Evolutionary conservation across 1,284 basidiomycete genomes (phyloP), one percentile per base, ranked within the genome.

Genomic region (Violaceomyces palustris): DNA sequence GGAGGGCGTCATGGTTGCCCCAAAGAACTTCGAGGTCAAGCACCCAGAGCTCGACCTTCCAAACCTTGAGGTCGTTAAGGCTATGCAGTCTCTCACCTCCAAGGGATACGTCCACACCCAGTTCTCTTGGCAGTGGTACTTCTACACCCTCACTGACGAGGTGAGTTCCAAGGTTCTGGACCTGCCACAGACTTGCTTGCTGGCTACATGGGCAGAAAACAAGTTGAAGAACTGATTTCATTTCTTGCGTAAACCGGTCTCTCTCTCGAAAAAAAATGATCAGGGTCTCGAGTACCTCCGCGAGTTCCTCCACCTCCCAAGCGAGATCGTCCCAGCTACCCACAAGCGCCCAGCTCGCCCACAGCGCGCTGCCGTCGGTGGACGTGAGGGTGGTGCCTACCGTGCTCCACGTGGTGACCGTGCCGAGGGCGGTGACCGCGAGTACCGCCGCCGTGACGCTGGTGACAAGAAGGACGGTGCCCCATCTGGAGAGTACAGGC

Each of bases 1-100:
- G 60, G 62, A 72, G 60, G 93, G 94, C 74, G 94, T 97, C 62
- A 80, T 97, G 75, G 93, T 98, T 75, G 93, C 93, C 73, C 92
- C 94, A 81, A 98, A 98, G 81, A 91, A 99, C 79, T 97, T 82
- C 81, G 93, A 96, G 76, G 87, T 88, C 52, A 89, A 93, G 78
- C 94, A 99, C 76, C 89, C 94, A 73, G 92, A 97, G 74, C 83
- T 99, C 64, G 87, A 92, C 61, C 85, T 97, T 73, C 87, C 88
- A 66, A 98, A 99, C 80, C 85, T 99, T 63, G 81, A 96, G 77
- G 94, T 98, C 71, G 94, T 99, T 83, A 99, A 98, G 83, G 90
- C 90, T 56, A 85, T 93, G 80, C 93, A 98, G 78, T 92, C 88
- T 77, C 81, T 99, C 69, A 97, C 88, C 75, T 96, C 91, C 53